Evolutionary conservation across 2,329 filamentous ascomycete genomes (phyloP).

Genomic region (Lachnellula willkommii): DNA sequence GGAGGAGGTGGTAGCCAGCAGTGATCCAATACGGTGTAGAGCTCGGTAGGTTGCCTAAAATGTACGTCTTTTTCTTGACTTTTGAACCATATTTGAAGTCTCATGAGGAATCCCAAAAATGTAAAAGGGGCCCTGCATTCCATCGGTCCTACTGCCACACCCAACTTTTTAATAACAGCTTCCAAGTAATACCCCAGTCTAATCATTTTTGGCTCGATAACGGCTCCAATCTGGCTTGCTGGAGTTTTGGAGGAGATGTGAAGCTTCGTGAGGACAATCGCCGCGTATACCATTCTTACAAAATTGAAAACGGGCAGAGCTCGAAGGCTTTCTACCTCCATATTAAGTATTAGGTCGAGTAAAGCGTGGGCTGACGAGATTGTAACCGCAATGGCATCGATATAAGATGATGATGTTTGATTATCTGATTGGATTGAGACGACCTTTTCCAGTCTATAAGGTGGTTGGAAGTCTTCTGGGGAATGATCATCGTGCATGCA

Average conservation of each 20-base stretch:
- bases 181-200: conserved; percentile 60
- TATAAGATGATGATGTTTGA: conserved; percentile 37
- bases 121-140: conserved; percentile 60
- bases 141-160: conserved; percentile 53
- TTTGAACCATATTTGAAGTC: conserved; percentile 62
- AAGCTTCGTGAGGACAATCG: conserved; percentile 51
- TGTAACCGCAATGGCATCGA: conserved; percentile 45
- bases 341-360: conserved; percentile 42
- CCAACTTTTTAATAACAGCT: conserved; percentile 61
- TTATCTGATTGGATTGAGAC: conserved; percentile 16
- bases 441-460: conserved; percentile 22
- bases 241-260: conserved; percentile 54
- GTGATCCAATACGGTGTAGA: conserved; percentile 4
- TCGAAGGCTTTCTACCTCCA: conserved; percentile 39
- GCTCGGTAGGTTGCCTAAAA: conserved; percentile 7
- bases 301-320: conserved; percentile 44
- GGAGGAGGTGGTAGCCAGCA: conserved; percentile 34
- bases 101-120: conserved; percentile 61
- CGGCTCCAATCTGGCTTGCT: conserved; percentile 56
- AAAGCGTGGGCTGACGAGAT: conserved; percentile 45
- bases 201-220: conserved; percentile 60
- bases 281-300: conserved; percentile 47
- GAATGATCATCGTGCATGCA: conserved; percentile 50
- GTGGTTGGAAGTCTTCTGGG: conserved; percentile 40
- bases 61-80: conserved; percentile 38